These are phyloP conservation scores for Peterozyma xylosa DNA, from an alignment of 805 yeast species.

Conservation along the genomic window DNA sequence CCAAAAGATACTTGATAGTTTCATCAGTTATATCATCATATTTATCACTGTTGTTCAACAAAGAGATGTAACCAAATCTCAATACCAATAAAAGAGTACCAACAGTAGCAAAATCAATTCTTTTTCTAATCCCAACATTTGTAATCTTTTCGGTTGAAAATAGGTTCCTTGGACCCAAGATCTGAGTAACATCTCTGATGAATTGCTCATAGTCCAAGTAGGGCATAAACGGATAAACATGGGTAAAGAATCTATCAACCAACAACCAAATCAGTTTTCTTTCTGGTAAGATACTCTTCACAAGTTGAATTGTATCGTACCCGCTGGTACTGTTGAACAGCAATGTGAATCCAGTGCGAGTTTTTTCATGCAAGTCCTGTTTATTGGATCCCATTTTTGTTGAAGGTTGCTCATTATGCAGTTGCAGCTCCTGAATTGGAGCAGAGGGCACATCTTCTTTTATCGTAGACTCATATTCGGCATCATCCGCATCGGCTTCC, in stretches of 20 bases:
- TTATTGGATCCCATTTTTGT: background rate
- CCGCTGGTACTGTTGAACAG: constrained; percentile 13
- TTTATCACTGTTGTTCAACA: constrained; percentile 1
- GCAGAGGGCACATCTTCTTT: too few relatives aligned
- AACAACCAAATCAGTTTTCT: constrained; percentile 31
- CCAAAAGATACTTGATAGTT: constrained; percentile 13
- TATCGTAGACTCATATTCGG: constrained; percentile 3
- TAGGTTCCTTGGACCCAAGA: constrained; percentile 24
- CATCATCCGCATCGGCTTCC: constrained; percentile 1
- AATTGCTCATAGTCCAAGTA: constrained; percentile 32
- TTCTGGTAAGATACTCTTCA: constrained; percentile 29
- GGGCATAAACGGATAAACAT: constrained; percentile 41
- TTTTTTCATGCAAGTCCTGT: background rate
- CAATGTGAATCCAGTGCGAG: background rate
- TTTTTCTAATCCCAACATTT: constrained; percentile 12
- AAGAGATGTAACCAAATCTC: constrained; percentile 5
- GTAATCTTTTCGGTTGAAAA: constrained; percentile 5
- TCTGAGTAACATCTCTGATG: constrained; percentile 16
- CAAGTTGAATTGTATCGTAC: constrained; percentile 17
- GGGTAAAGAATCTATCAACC: constrained; percentile 31
- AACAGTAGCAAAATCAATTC: constrained; percentile 10
- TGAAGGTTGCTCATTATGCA: background rate
- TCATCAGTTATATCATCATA: background rate
- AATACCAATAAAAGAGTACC: constrained; percentile 5
- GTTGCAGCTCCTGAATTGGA: too few relatives aligned